A percentile compares a stretch with the other conserved stretches of the same genome.
Conservation (phyloP, 2,329 filamentous ascomycete genomes). For the Zasmidium citrigriseum region DNA sequence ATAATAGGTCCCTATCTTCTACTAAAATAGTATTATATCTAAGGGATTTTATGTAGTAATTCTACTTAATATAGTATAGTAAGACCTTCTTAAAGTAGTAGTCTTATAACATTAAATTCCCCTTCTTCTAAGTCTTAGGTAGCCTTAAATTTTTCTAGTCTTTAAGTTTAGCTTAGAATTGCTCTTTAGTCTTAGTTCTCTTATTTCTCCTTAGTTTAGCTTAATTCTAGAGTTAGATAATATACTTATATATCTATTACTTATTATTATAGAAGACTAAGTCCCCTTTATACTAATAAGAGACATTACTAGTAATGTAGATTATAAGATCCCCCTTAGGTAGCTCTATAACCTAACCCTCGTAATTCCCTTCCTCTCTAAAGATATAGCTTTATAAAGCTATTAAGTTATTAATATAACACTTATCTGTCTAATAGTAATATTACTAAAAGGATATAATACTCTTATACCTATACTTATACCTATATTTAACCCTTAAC, state of each 20-base stretch:
- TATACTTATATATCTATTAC: not conserved
- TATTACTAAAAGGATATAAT: not conserved
- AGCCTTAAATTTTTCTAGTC: constrained; percentile 1
- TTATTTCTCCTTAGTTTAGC: not conserved
- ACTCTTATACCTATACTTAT: too few species aligned
- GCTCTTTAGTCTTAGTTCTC: too few species aligned
- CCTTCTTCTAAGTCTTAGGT: too few species aligned
- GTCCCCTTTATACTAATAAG: too few species aligned
- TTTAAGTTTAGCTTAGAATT: not conserved
- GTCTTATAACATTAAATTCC: too few species aligned
- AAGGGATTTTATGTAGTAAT: not conserved
- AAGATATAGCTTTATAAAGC: not conserved
- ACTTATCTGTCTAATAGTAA: constrained; percentile 1
- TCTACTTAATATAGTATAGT: not conserved
- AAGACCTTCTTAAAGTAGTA: too few species aligned
- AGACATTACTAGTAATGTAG: not conserved
- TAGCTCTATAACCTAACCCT: not conserved
- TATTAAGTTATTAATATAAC: constrained; percentile 2
- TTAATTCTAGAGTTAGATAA: not conserved
- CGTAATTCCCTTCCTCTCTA: too few species aligned
- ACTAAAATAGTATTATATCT: too few species aligned
- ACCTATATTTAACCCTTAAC: too few species aligned
- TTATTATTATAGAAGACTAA: constrained; percentile 2
- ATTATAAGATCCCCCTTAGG: not conserved
- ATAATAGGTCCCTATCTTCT: constrained; percentile 2